These are phyloP conservation scores for Alternaria sp. DNA, from an alignment of 2,329 filamentous ascomycete species.

Conservation along the genomic window DNA sequence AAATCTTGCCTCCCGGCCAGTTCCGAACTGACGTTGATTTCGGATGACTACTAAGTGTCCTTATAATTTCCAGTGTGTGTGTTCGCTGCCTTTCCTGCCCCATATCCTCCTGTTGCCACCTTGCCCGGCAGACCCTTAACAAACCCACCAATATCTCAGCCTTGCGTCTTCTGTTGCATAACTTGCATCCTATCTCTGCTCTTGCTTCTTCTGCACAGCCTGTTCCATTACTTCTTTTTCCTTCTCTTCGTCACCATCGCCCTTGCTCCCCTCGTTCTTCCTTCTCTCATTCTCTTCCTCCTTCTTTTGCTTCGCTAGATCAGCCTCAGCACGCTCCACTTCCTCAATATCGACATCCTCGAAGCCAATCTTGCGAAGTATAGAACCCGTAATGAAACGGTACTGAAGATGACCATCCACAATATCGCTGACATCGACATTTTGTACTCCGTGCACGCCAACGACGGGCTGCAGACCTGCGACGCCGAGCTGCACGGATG, in stretches of 20 bases:
- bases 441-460: conserved; percentile 70
- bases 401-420: conserved; percentile 63
- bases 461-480: conserved; percentile 81
- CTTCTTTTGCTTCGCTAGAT: conserved; percentile 56
- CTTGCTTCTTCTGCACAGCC: conserved; percentile 56
- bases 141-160: conserved; percentile 27
- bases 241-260: conserved; percentile 34
- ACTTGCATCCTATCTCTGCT: conserved; percentile 55
- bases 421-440: conserved; percentile 62
- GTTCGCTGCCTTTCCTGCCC: conserved; percentile 8
- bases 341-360: conserved; percentile 60
- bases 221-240: conserved; percentile 53
- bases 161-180: conserved; percentile 54
- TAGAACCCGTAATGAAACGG: conserved; percentile 60
- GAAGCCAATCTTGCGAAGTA: conserved; percentile 63
- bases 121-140: conserved; percentile 14
- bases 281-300: conserved; percentile 51
- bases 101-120: conserved; percentile 1
- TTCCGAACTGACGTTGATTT: neutral
- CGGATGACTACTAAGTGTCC: conserved; percentile 1
- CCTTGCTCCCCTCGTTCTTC: conserved; percentile 34
- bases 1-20: neutral
- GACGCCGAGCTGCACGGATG: conserved; percentile 81
- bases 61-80: conserved; percentile 4
- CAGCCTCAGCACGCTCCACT: conserved; percentile 58